Conservation (phyloP, 768 basidiomycete genomes). For the Calvatia gigantea region DNA sequence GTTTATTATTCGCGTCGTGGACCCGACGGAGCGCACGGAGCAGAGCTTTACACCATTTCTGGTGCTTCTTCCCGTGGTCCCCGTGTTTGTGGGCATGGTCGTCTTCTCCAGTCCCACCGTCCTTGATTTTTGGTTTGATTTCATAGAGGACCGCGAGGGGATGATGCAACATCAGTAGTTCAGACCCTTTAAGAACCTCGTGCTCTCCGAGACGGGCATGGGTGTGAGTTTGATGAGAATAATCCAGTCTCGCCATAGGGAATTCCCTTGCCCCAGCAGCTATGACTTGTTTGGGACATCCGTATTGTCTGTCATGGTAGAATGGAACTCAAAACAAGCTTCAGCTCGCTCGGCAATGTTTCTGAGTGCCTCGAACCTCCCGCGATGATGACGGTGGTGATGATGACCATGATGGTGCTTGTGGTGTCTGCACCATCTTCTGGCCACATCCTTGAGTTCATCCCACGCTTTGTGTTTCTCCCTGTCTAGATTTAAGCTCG, state of each 20-base stretch:
- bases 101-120: no score
- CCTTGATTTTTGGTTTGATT: no score
- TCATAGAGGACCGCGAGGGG: no score
- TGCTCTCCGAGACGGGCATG: no score
- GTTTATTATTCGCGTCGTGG: slow-evolving; percentile 52
- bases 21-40: slow-evolving; percentile 52
- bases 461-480: slow-evolving; percentile 52
- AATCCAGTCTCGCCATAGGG: not conserved
- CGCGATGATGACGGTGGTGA: not conserved
- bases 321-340: not conserved
- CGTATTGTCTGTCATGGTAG: not conserved
- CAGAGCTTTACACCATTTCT: slow-evolving; percentile 24
- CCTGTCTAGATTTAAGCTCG: slow-evolving; percentile 51
- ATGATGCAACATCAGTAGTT: no score
- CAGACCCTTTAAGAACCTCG: no score
- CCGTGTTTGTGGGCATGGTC: no score
- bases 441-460: slow-evolving; percentile 40
- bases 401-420: slow-evolving; percentile 3
- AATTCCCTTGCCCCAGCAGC: not conserved
- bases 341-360: not conserved
- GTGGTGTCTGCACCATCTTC: slow-evolving; percentile 23
- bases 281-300: not conserved
- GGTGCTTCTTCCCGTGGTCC: slow-evolving; percentile 9
- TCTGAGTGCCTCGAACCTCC: not conserved
- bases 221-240: not conserved